phyloP scores from a whole-genome alignment of 495 filamentous ascomycete genomes.

The Neurospora cerealis region DNA sequence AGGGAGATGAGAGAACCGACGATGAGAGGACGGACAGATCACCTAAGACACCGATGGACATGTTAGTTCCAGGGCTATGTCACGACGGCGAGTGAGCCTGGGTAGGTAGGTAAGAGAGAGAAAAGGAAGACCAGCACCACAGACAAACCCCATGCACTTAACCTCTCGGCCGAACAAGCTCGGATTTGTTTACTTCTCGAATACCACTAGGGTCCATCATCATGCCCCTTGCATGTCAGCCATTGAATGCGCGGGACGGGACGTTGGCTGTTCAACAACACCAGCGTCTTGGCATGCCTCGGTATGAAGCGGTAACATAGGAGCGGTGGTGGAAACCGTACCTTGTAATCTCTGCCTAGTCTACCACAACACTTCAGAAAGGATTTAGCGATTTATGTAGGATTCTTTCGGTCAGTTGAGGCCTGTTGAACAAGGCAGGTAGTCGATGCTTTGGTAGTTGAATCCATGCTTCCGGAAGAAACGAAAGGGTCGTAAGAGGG shows the following conservation, averaged over 20 bases:
- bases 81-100: neutral
- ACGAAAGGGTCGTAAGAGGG: too few relatives aligned
- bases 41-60: neutral
- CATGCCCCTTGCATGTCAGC: neutral
- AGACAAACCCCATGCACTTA: neutral
- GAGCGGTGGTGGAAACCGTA: neutral
- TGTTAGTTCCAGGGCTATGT: neutral
- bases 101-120: neutral
- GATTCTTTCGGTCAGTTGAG: too few relatives aligned
- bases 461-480: too few relatives aligned
- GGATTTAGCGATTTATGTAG: too few relatives aligned
- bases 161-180: neutral
- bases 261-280: neutral
- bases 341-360: too few relatives aligned
- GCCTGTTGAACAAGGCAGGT: too few relatives aligned
- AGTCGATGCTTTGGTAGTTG: too few relatives aligned
- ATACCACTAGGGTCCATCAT: neutral
- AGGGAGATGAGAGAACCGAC: neutral
- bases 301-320: neutral
- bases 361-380: too few relatives aligned
- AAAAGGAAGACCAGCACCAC: neutral
- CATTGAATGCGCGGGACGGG: neutral
- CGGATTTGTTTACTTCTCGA: neutral
- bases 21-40: neutral
- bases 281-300: too few relatives aligned